Evolutionary conservation across 108 stramenopile genomes (phyloP).

Genomic region (Fragilariopsis cylindrus): DNA sequence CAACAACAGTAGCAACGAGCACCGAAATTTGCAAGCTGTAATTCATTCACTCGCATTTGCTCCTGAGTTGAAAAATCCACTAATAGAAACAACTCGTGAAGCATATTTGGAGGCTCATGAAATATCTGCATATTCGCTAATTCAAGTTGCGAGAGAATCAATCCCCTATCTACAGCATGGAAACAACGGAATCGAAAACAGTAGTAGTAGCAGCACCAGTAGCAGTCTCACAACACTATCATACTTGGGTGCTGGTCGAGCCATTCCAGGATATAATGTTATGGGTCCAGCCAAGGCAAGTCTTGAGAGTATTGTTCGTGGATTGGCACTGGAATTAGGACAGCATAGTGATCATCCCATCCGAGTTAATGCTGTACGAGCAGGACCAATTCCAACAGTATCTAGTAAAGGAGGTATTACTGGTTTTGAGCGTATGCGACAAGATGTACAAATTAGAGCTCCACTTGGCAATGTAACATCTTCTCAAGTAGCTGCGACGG

Average conservation of each 20-base stretch:
- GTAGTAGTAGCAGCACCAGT: background rate
- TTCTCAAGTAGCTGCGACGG: conserved; percentile 52
- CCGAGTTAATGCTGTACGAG: conserved; percentile 69
- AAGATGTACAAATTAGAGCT: conserved; percentile 28
- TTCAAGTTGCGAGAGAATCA: conserved; percentile 42
- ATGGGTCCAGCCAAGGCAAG: conserved; percentile 81
- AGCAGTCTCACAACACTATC: conserved; percentile 57
- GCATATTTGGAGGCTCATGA: conserved; percentile 47
- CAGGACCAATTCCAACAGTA: conserved; percentile 59
- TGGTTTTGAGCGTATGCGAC: conserved; percentile 45
- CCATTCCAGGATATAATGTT: conserved; percentile 55
- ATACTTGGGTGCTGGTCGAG: conserved; percentile 60
- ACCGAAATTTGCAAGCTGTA: conserved; percentile 33
- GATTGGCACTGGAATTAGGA: conserved; percentile 55
- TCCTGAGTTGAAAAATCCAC: conserved; percentile 33
- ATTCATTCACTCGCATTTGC: conserved; percentile 59
- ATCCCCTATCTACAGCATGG: background rate
- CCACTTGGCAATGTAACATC: conserved; percentile 49
- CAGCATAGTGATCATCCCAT: conserved; percentile 8
- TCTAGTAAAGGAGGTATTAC: conserved; percentile 59
- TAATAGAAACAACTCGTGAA: conserved; percentile 34
- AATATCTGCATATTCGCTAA: conserved; percentile 55
- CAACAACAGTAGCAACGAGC: background rate
- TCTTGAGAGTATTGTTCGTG: conserved; percentile 52
- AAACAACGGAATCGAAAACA: background rate